Percentiles rank a stretch among this genome's conserved stretches.
phyloP scores from a whole-genome alignment of 805 yeast species.

The Candida dendrica region DNA sequence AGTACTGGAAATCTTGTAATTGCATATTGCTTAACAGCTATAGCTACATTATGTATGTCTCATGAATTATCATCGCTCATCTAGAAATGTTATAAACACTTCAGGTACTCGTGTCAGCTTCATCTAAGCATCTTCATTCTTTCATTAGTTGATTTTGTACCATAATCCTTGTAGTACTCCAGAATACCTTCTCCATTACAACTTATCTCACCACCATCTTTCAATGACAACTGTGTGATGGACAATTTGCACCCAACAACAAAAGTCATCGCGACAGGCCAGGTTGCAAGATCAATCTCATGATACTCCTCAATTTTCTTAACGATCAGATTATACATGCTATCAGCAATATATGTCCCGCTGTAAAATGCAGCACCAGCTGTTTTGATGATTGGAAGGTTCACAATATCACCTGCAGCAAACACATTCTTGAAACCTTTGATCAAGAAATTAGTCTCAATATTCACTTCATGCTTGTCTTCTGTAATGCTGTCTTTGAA shows the following conservation, averaged over 20 bases:
- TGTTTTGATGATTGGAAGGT: slow-evolving; percentile 30
- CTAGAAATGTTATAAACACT: no score
- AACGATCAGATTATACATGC: slow-evolving; percentile 11
- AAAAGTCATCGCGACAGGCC: slow-evolving; percentile 20
- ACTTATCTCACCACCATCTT: slow-evolving; percentile 22
- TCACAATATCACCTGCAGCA: slow-evolving; percentile 30
- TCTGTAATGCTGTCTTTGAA: slow-evolving; percentile 18
- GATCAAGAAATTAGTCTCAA: slow-evolving; percentile 21
- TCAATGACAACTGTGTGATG: slow-evolving; percentile 16
- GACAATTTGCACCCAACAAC: slow-evolving; percentile 18
- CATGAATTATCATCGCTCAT: no score
- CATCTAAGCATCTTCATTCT: slow-evolving; percentile 6
- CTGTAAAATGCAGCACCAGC: slow-evolving; percentile 32
- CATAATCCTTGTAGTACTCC: slow-evolving; percentile 25
- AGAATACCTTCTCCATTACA: slow-evolving; percentile 19
- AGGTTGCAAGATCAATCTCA: slow-evolving; percentile 7
- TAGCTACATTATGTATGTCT: no score
- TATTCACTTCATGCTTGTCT: slow-evolving; percentile 13
- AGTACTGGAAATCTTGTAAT: no score
- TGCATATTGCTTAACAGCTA: no score
- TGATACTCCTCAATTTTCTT: slow-evolving; percentile 8
- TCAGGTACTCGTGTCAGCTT: no score
- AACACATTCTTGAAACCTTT: slow-evolving; percentile 22
- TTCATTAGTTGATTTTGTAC: slow-evolving; percentile 9
- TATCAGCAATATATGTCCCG: slow-evolving; percentile 15